Evolutionary conservation across 164 flowering plant genomes (phyloP).

Genomic region (Santalum album): DNA sequence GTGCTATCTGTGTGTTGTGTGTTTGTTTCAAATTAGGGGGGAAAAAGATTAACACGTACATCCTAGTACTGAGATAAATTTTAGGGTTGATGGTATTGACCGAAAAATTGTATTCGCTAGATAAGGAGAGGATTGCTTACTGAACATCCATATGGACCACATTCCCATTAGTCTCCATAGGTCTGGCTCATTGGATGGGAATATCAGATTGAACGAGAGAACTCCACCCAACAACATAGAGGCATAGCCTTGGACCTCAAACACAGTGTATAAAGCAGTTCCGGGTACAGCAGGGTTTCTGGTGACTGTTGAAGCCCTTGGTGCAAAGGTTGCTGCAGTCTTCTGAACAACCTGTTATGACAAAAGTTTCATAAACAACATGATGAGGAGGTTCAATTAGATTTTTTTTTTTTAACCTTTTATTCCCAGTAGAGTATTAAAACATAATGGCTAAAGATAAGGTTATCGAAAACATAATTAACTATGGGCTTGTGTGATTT

Average conservation of each 20-base stretch:
- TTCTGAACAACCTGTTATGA: slow-evolving; percentile 69
- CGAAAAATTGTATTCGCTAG: no score
- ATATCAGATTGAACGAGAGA: slow-evolving; percentile 83
- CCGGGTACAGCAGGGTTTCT: slow-evolving; percentile 96
- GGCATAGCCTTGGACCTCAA: slow-evolving; percentile 89
- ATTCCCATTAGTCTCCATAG: slow-evolving; percentile 98
- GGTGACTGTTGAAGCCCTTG: slow-evolving; percentile 86
- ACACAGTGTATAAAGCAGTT: slow-evolving; percentile 61
- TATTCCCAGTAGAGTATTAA: no score
- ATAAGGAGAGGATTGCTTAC: no score
- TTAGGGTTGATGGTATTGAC: neutral
- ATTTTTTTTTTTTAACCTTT: no score
- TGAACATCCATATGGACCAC: slow-evolving; percentile 99
- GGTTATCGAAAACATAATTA: no score
- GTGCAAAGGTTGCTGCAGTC: slow-evolving; percentile 97
- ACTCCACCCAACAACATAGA: slow-evolving; percentile 88
- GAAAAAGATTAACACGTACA: no score
- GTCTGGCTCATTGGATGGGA: slow-evolving; percentile 92
- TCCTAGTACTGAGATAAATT: no score
- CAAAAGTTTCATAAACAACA: neutral
- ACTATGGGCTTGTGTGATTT: no score
- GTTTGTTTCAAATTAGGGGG: no score
- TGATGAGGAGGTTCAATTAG: no score
- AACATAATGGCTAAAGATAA: no score
- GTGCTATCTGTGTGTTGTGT: no score